phyloP scores from a whole-genome alignment of 2,329 filamentous ascomycete species.

The Aspergillus calidoustus region DNA sequence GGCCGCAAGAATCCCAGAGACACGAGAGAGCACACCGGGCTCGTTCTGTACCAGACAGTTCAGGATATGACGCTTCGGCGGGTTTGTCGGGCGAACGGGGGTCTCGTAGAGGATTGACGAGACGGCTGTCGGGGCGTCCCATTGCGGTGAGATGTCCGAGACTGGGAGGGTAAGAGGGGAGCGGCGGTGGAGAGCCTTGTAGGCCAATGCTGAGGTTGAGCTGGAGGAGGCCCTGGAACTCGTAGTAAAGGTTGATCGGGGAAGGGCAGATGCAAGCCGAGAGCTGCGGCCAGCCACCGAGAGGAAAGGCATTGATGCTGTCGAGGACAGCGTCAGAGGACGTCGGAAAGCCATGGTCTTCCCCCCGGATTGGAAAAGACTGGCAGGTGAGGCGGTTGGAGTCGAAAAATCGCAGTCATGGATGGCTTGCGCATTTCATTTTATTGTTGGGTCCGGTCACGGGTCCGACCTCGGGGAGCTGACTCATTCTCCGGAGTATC shows the following conservation, averaged over 20 bases:
- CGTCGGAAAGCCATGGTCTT: slow-evolving; percentile 46
- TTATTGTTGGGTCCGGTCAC: slow-evolving; percentile 17
- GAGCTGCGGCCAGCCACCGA: slow-evolving; percentile 34
- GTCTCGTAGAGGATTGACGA: slow-evolving; percentile 99
- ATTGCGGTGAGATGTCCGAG: slow-evolving; percentile 76
- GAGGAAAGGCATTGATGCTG: slow-evolving; percentile 37
- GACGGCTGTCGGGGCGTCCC: slow-evolving; percentile 87
- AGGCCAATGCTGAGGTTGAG: slow-evolving; percentile 92
- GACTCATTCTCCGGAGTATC: slow-evolving; percentile 32
- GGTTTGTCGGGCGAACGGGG: slow-evolving; percentile 77
- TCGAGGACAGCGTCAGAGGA: slow-evolving; percentile 38
- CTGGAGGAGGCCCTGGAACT: slow-evolving; percentile 46
- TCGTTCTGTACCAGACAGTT: slow-evolving; percentile 99
- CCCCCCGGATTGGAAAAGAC: slow-evolving; percentile 23
- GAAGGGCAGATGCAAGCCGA: slow-evolving; percentile 31
- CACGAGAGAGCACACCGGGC: slow-evolving; percentile 92
- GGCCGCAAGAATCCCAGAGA: slow-evolving; percentile 93
- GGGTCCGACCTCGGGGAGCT: slow-evolving; percentile 44
- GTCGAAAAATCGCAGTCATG: slow-evolving; percentile 21
- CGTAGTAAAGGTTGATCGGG: slow-evolving; percentile 34
- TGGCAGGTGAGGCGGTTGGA: slow-evolving; percentile 15
- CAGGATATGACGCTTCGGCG: slow-evolving; percentile 91
- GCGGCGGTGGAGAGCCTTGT: slow-evolving; percentile 94
- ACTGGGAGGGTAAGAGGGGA: slow-evolving; percentile 82
- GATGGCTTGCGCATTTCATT: slow-evolving; percentile 25